A percentile compares a stretch with the other conserved stretches of the same genome.
Conservation (phyloP, 345 rosid species). For the Ceriops decandra region DNA sequence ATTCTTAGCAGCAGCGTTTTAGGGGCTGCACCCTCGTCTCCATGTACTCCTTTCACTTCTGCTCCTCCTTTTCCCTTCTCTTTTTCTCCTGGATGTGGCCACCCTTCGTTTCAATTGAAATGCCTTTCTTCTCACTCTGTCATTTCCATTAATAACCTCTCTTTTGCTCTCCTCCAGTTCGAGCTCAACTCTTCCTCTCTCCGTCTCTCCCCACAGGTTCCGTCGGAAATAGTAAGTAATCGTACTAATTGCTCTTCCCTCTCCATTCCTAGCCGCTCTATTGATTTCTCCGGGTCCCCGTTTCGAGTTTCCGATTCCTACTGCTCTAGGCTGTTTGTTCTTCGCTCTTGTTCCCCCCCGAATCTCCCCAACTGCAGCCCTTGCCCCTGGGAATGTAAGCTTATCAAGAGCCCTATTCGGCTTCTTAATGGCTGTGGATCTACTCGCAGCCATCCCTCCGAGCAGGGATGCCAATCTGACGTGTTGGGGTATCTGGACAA, state of each 20-base stretch:
- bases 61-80: constrained; percentile 63
- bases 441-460: constrained; percentile 32
- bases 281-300: constrained; percentile 63
- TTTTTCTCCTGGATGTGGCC: constrained; percentile 64
- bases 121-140: constrained; percentile 61
- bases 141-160: constrained; percentile 56
- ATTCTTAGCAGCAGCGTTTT: background rate
- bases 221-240: background rate
- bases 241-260: constrained; percentile 24
- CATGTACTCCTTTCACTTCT: constrained; percentile 71
- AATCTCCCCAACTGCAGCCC: constrained; percentile 54
- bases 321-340: constrained; percentile 66
- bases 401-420: constrained; percentile 49
- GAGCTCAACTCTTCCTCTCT: constrained; percentile 49
- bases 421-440: constrained; percentile 60
- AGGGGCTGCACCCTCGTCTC: constrained; percentile 5
- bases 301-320: constrained; percentile 67
- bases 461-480: constrained; percentile 64
- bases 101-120: constrained; percentile 67
- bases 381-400: constrained; percentile 59
- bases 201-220: constrained; percentile 40
- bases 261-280: constrained; percentile 38
- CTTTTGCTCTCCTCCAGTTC: constrained; percentile 52
- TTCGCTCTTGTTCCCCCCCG: constrained; percentile 55
- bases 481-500: constrained; percentile 46